Percentiles rank a stretch among this genome's conserved stretches.
phyloP scores from a whole-genome alignment of 2,329 filamentous ascomycete genomes.

The Endoconidiophora laricicola region DNA sequence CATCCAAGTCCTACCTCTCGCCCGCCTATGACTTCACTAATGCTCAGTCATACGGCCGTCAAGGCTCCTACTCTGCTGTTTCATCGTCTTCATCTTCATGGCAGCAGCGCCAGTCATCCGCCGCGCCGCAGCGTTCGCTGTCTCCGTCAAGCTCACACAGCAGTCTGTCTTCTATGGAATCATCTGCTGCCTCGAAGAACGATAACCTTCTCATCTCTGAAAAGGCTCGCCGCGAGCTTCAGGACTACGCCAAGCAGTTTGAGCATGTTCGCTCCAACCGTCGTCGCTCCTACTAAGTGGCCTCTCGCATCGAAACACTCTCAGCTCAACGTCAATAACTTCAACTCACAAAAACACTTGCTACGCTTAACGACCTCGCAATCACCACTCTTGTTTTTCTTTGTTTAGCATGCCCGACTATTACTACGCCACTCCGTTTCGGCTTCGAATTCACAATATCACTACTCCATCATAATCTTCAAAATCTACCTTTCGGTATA shows the following conservation, averaged over 20 bases:
- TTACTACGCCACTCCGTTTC: background rate
- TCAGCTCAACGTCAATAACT: background rate
- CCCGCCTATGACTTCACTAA: constrained; percentile 61
- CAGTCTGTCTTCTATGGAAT: constrained; percentile 66
- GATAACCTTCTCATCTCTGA: constrained; percentile 48
- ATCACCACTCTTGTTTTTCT: constrained; percentile 14
- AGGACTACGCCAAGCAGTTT: constrained; percentile 75
- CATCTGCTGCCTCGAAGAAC: constrained; percentile 33
- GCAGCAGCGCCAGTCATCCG: constrained; percentile 20
- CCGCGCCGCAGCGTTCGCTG: constrained; percentile 26
- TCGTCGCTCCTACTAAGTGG: constrained; percentile 35
- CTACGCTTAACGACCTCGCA: constrained; percentile 15
- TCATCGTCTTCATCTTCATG: constrained; percentile 21
- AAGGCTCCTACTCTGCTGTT: constrained; percentile 24
- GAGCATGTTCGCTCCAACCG: constrained; percentile 56
- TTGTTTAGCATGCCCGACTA: constrained; percentile 12
- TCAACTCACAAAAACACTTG: constrained; percentile 8
- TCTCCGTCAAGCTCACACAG: constrained; percentile 67
- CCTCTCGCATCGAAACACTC: constrained; percentile 13
- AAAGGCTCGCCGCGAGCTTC: constrained; percentile 61
- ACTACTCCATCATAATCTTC: constrained; percentile 5
- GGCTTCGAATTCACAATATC: background rate
- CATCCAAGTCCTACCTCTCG: constrained; percentile 47
- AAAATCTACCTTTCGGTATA: background rate
- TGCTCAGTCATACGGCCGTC: constrained; percentile 38